Percentiles rank a stretch among this genome's conserved stretches.
These are phyloP conservation scores for Agaricus subrufescens DNA, from an alignment of 768 basidiomycete genomes.

Conservation along the genomic window DNA sequence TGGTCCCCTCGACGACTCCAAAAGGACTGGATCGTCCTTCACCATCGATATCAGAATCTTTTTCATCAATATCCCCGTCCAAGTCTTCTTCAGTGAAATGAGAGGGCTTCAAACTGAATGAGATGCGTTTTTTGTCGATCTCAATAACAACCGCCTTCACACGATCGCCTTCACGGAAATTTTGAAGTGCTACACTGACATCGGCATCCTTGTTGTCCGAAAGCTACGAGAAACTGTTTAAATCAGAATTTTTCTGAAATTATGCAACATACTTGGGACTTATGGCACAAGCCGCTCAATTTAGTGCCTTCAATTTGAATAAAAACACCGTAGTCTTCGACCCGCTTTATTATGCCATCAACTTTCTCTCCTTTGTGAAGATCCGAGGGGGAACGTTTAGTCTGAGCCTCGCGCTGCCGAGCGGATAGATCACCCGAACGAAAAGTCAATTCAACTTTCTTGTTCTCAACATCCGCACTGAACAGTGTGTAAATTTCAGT, in stretches of 20 bases:
- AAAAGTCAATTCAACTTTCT: conserved; percentile 90
- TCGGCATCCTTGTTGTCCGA: conserved; percentile 86
- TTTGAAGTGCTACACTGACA: conserved; percentile 67
- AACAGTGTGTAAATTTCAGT: neutral
- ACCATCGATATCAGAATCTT: conserved; percentile 23
- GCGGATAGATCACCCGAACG: conserved; percentile 56
- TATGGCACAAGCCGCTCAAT: conserved; percentile 89
- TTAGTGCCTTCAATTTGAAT: conserved; percentile 83
- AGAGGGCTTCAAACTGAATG: conserved; percentile 87
- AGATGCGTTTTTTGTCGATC: conserved; percentile 73
- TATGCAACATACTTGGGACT: conserved; percentile 66
- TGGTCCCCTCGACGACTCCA: conserved; percentile 16
- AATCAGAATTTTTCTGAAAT: conserved; percentile 1
- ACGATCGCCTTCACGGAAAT: conserved; percentile 82
- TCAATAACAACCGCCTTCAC: conserved; percentile 76
- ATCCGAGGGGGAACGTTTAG: conserved; percentile 37
- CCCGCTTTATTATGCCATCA: conserved; percentile 68
- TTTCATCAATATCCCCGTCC: conserved; percentile 22
- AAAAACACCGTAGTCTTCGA: conserved; percentile 92
- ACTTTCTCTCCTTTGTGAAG: conserved; percentile 79
- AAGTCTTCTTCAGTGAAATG: conserved; percentile 72
- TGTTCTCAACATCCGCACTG: conserved; percentile 67
- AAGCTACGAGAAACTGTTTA: conserved; percentile 42
- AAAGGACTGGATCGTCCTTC: conserved; percentile 15
- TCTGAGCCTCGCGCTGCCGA: conserved; percentile 21